Base-by-base conservation (phyloP, 495 filamentous ascomycete species). In the Venustampulla echinocandica region DNA sequence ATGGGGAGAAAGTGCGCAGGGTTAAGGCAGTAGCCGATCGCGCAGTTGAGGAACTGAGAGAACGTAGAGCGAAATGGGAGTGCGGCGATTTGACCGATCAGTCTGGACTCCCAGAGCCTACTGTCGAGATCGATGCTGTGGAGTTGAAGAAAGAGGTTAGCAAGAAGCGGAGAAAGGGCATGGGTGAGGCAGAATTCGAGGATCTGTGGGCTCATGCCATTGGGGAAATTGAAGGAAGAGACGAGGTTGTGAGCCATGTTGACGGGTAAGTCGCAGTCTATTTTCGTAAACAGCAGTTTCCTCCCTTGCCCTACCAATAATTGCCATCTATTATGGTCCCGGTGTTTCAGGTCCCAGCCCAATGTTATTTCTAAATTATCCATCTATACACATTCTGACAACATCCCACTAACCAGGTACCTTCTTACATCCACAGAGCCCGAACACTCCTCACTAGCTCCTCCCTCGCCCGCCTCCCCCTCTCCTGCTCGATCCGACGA, bases 141-240 rank as follows among this genome's bases (percentile, higher is more conserved):
- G 80, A 84, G 28, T 69, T 96, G 50, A 94, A 89, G 65, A 68
- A 81, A 47, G 74, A 76, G 35, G 76, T 95, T 42, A 75, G 67
- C 37, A 74, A 78, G 55, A 88, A 84, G 67, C 73, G 82, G 36
- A 78, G 77, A 54, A 85, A 82, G 64, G 76, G 80, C 22, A 85
- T 95, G 84, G 80, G 71, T 41, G 81, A 90, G 54, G 70, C 76
- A 18, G 90, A 97, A 59, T 98, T 97, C 54, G 88, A 95, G 52
- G 87, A 96, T 41, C 74, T 98, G 15, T 98, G 86, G 85, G 75
- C 73, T 44, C 79, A 79, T 30, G 90, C 92, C 21, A 71, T 98
- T 46, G 89, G 87, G 17, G 92, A 97, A 50, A 79, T 97, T 44
- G 68, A 82, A 46, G 69, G 71, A 10, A 76, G 83, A 46, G 92